Evolutionary conservation across 257 asterid species (phyloP), one percentile per base, ranked within the genome.

Genomic region (Solanum chaucha): DNA sequence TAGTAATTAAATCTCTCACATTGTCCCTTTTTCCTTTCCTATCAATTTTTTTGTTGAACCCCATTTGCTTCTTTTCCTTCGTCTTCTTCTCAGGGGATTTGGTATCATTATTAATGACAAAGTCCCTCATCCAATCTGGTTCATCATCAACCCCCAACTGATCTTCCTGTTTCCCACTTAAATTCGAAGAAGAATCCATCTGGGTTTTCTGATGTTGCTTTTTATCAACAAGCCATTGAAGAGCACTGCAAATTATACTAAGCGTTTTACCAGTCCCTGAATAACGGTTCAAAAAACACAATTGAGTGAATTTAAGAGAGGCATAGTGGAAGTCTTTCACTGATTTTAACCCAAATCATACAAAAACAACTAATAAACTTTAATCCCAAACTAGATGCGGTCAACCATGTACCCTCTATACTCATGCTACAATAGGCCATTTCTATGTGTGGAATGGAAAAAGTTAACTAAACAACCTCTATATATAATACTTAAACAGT

Each of bases 211-310:
- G 89, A 26, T 87, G 64, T 30, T 93, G 90, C 92, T 90, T 94
- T 83, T 90, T 93, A 87, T 97, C 98, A 13, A 93, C 93, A 73
- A 95, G 94, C 99, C 99, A 97, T 85, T 97, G 99, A 90, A 97
- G 88, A 11, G 99, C 98, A 94, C 99, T 95, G 88, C 99, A 97
- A 82, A 95, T 97, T 86, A 97, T 95, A 90, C 99, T 97, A 46
- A 97, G 92, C 68, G 99, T 97, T 94, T 97, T 97, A 35, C 99
- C 99, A 84, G 99, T 97, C 82, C 99, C 99, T 96, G 93, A 2
- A 89, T 86, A 86, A 36, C 34, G 1, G 2, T 80, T 81, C 20
- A 19, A 81, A 26, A 81, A 81, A 48, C 11, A 0, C 68, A 81
- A 48, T 4, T 28, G 17, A 2, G 85, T 9, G 34, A 75, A 75